Percentiles rank a stretch among this genome's conserved stretches.
Conservation (phyloP, 768 basidiomycete genomes). For the Mycena leptocephala region DNA sequence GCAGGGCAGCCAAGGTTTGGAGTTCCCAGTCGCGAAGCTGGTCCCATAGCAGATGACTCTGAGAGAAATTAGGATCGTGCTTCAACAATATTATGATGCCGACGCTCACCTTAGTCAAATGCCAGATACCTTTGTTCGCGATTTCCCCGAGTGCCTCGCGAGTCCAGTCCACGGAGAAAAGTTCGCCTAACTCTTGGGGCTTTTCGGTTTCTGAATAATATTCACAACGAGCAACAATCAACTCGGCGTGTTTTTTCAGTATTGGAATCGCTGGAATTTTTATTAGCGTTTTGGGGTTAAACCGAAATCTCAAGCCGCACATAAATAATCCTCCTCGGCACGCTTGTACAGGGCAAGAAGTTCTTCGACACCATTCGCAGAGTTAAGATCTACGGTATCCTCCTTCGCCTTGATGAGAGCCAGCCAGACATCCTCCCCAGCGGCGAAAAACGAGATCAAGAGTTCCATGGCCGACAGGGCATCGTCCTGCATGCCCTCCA, state of each 20-base stretch:
- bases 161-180: slow-evolving; percentile 78
- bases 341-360: slow-evolving; percentile 74
- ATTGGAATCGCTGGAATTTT: slow-evolving; percentile 78
- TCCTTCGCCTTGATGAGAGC: slow-evolving; percentile 74
- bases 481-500: slow-evolving; percentile 74
- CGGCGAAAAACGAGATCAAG: slow-evolving; percentile 74
- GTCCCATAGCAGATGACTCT: slow-evolving; percentile 86
- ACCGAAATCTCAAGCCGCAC: slow-evolving; percentile 62
- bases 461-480: slow-evolving; percentile 76
- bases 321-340: slow-evolving; percentile 86
- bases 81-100: background rate
- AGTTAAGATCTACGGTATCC: slow-evolving; percentile 66
- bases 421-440: slow-evolving; percentile 83
- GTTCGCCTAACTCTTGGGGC: slow-evolving; percentile 68
- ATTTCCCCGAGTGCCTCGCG: slow-evolving; percentile 68
- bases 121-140: slow-evolving; percentile 69
- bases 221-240: slow-evolving; percentile 64
- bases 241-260: slow-evolving; percentile 77
- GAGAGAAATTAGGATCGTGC: slow-evolving; percentile 8
- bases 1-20: slow-evolving; percentile 68
- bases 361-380: slow-evolving; percentile 66
- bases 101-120: slow-evolving; percentile 73
- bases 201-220: slow-evolving; percentile 57
- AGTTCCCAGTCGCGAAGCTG: slow-evolving; percentile 83
- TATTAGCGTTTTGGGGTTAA: slow-evolving; percentile 21